Percentiles rank a stretch among this genome's conserved stretches.
Conservation (phyloP, 371 early-diverging fungal genomes). For the Mortierella polycephala region DNA sequence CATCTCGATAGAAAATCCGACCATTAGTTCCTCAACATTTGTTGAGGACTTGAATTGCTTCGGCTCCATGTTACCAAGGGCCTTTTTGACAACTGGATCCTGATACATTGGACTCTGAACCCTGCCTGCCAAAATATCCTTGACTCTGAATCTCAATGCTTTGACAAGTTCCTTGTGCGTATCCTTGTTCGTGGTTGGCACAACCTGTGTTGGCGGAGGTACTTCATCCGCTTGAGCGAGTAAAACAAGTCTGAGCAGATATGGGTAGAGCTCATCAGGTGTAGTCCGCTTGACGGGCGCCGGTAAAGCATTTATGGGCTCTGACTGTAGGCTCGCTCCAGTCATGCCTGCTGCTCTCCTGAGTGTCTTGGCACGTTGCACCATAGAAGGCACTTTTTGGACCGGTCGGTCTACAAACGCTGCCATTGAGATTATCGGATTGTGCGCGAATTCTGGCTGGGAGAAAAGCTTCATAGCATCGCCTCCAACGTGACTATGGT, state of each 20-base stretch:
- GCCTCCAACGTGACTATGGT: conserved; percentile 46
- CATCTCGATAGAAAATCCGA: conserved; percentile 52
- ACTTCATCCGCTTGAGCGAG: conserved; percentile 44
- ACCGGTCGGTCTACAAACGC: conserved; percentile 39
- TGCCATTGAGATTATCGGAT: conserved; percentile 47
- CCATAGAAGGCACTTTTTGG: conserved; percentile 47
- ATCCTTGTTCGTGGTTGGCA: conserved; percentile 32
- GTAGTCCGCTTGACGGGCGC: conserved; percentile 14
- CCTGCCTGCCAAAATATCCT: conserved; percentile 35
- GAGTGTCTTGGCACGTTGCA: conserved; percentile 41
- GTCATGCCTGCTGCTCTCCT: conserved; percentile 47
- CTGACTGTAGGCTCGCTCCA: conserved; percentile 15
- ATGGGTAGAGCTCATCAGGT: conserved; percentile 43
- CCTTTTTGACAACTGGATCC: conserved; percentile 46
- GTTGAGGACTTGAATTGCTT: conserved; percentile 49
- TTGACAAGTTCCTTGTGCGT: conserved; percentile 49
- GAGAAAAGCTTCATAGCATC: conserved; percentile 36
- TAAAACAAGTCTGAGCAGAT: conserved; percentile 38
- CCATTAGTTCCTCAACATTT: conserved; percentile 41
- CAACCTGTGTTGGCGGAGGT: conserved; percentile 14
- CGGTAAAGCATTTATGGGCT: conserved; percentile 9
- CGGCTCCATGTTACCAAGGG: conserved; percentile 39
- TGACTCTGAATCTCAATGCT: conserved; percentile 28
- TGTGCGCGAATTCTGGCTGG: conserved; percentile 41
- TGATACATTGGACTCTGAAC: conserved; percentile 42